Evolutionary conservation across 73 alveolate species (phyloP), one percentile per base, ranked within the genome.

Genomic region (Urostyla sp.): DNA sequence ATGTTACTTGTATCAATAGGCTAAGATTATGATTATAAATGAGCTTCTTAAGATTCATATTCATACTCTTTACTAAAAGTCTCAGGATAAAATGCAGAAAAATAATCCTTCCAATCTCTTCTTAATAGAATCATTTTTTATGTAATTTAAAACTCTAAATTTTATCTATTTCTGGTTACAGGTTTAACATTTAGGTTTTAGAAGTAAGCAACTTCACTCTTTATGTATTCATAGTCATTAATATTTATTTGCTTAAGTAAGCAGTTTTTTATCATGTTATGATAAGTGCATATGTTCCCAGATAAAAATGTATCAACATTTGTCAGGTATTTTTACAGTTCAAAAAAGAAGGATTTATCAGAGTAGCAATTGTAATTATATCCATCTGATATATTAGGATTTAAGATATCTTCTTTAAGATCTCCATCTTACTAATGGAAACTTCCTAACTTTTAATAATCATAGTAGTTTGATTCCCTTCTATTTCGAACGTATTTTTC

Each of bases 231-330:
- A n/a, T 20, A 16, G 30, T 69, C 83, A 24, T n/a, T 23, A 7
- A 34, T 27, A 69, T 45, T 49, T 27, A 69, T 48, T 56, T 46
- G 27, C 24, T 69, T 69, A 5, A 69, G 44, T 1, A 69, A 67
- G 20, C 58, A 31, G 54, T 69, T 69, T 30, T 69, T 69, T 20
- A 69, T 69, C 1, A 69, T 48, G 23, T 69, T 69, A 30, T 69
- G 83, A 23, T 69, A 69, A 30, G 83, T 48, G 72, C 83, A 69
- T 10, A 69, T 69, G 37, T 69, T 69, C 30, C 49, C 49, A 37
- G 49, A 69, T 24, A 69, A 32, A 23, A 69, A 69, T 48, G 11
- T 21, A 40, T 69, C 83, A n/a, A 49, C 83, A 21, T 55, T 28
- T n/a, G 44, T 21, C 3, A 69, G 5, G 31, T 69, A 69, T 20